These are phyloP conservation scores for Pinus tabuliformis DNA, from an alignment of 75 land plant species.

Conservation along the genomic window DNA sequence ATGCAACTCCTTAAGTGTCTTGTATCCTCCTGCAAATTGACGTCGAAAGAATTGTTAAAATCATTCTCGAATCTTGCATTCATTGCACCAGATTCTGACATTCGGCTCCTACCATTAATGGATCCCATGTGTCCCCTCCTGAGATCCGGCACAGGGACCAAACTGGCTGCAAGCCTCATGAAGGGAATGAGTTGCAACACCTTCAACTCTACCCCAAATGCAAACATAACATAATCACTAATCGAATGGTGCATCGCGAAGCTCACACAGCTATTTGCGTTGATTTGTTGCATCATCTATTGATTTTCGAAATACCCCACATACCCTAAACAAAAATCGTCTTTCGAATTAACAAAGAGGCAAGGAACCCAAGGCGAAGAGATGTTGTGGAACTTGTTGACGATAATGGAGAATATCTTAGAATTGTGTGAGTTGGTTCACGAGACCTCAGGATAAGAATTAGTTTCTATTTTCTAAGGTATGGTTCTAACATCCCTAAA, in stretches of 20 bases:
- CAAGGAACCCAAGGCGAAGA: constrained; percentile 57
- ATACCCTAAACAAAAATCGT: constrained; percentile 51
- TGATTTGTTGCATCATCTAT: constrained; percentile 45
- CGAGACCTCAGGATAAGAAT: no score
- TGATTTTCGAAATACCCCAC: constrained; percentile 53
- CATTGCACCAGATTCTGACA: not conserved
- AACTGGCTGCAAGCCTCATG: not conserved
- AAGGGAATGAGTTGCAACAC: constrained; percentile 45
- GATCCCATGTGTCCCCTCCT: constrained; percentile 50
- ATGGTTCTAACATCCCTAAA: no score
- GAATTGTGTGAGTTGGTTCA: no score
- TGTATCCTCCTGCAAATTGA: no score
- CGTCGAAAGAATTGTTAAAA: no score
- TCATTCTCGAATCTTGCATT: constrained; percentile 21
- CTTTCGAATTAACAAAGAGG: constrained; percentile 48
- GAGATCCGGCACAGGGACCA: constrained; percentile 19
- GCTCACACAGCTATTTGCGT: constrained; percentile 33
- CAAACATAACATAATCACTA: constrained; percentile 23
- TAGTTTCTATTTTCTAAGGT: no score
- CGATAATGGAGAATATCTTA: no score
- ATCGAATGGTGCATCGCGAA: constrained; percentile 46
- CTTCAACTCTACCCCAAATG: constrained; percentile 35
- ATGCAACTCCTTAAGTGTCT: no score
- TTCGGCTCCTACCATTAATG: constrained; percentile 61
- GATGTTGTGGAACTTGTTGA: no score